phyloP scores from a whole-genome alignment of 2,329 filamentous ascomycete genomes.

The Hysterium pulicare region DNA sequence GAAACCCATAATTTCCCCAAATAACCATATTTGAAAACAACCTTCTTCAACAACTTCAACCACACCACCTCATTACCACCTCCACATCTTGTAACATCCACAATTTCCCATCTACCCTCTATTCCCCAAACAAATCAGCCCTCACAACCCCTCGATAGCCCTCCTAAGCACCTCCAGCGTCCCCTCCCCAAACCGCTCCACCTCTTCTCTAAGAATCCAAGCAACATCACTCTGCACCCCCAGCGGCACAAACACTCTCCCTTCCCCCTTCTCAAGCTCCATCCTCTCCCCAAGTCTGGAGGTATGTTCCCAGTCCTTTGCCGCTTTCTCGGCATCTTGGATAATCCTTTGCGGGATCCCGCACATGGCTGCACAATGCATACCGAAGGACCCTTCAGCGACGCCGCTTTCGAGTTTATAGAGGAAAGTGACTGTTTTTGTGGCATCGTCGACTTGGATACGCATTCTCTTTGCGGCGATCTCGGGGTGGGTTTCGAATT shows the following conservation, averaged over 20 bases:
- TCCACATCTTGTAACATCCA: too few relatives aligned
- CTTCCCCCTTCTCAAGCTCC: slow-evolving; percentile 66
- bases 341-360: slow-evolving; percentile 83
- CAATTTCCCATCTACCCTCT: background rate
- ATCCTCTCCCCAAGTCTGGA: slow-evolving; percentile 84
- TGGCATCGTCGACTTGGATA: slow-evolving; percentile 83
- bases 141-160: slow-evolving; percentile 54
- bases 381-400: slow-evolving; percentile 94
- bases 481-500: slow-evolving; percentile 87
- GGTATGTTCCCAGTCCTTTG: slow-evolving; percentile 92
- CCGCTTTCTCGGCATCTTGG: slow-evolving; percentile 81
- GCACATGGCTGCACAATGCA: slow-evolving; percentile 99
- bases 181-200: slow-evolving; percentile 44
- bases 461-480: slow-evolving; percentile 86
- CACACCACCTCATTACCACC: too few relatives aligned
- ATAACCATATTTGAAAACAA: too few relatives aligned
- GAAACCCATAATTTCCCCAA: too few relatives aligned
- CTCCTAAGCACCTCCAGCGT: slow-evolving; percentile 56
- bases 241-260: slow-evolving; percentile 76
- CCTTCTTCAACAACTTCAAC: background rate
- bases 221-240: slow-evolving; percentile 86
- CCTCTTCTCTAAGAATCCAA: slow-evolving; percentile 63
- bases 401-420: slow-evolving; percentile 93
- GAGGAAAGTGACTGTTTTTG: slow-evolving; percentile 88
- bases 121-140: background rate